phyloP scores from a whole-genome alignment of 192 early-diverging fungal species.

The Paraglomus occultum region DNA sequence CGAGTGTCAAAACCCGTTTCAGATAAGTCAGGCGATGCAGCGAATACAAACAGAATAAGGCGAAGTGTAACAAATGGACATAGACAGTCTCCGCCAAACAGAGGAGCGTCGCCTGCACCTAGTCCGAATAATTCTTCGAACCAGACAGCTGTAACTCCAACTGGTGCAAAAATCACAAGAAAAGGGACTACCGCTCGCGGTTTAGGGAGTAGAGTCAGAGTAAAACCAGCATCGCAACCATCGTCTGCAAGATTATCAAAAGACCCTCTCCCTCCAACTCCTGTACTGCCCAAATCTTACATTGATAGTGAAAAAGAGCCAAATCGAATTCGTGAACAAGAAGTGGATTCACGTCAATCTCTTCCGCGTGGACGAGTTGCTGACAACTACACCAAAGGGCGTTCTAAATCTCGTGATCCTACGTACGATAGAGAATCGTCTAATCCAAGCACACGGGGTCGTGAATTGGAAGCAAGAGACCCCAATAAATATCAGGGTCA shows the following conservation, averaged over 20 bases:
- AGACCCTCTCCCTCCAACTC: not conserved
- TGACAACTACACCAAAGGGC: too few species aligned
- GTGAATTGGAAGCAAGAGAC: too few species aligned
- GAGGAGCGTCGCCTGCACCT: not conserved
- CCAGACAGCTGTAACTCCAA: not conserved
- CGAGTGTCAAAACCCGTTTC: not conserved
- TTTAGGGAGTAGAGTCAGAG: not conserved
- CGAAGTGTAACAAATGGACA: not conserved
- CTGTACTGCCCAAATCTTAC: not conserved
- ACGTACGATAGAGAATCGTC: too few species aligned
- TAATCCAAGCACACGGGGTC: too few species aligned
- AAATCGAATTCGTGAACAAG: slow-evolving; percentile 17
- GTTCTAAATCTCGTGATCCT: too few species aligned
- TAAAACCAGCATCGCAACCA: not conserved
- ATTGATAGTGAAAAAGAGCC: not conserved
- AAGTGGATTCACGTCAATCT: not conserved
- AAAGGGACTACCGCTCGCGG: slow-evolving; percentile 1
- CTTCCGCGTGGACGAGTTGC: too few species aligned
- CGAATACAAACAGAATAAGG: not conserved
- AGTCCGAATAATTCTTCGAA: not conserved
- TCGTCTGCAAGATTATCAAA: not conserved
- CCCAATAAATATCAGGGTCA: too few species aligned
- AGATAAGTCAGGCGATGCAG: not conserved
- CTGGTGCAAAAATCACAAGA: not conserved
- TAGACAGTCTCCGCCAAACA: not conserved